Conservation (phyloP, 1,139 yeast species). For the Magnusiomyces suaveolens region DNA sequence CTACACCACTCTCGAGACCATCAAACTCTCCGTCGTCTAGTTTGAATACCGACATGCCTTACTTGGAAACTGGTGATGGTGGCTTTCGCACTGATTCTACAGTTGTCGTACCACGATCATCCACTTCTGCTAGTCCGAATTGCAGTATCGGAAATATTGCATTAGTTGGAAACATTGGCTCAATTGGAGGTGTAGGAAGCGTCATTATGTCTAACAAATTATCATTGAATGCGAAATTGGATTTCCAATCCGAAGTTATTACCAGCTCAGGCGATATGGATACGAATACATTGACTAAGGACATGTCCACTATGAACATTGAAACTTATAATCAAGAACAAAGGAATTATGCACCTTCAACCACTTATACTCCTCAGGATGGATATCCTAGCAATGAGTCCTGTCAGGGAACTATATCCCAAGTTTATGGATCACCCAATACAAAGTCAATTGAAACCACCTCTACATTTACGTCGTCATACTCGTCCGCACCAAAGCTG, state of each 20-base stretch:
- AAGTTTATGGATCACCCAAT: not conserved
- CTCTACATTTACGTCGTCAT: not conserved
- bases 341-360: not conserved
- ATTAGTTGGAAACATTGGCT: not conserved
- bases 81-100: constrained; percentile 1
- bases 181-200: not conserved
- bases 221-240: not conserved
- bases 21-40: not conserved
- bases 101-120: not conserved
- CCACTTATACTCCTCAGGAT: not conserved
- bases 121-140: not conserved
- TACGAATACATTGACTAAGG: not conserved
- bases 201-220: not conserved
- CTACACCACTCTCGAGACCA: not conserved
- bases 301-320: not conserved
- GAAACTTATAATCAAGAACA: not conserved
- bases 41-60: not conserved
- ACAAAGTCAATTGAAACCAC: not conserved
- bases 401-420: not conserved
- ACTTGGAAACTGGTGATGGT: not conserved
- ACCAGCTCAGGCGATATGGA: not conserved
- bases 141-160: not conserved
- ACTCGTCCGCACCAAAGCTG: constrained; percentile 1
- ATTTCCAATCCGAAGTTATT: not conserved
- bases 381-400: not conserved